Conservation (phyloP, 1,284 basidiomycete species). For the Leccinum cinnamomeum region DNA sequence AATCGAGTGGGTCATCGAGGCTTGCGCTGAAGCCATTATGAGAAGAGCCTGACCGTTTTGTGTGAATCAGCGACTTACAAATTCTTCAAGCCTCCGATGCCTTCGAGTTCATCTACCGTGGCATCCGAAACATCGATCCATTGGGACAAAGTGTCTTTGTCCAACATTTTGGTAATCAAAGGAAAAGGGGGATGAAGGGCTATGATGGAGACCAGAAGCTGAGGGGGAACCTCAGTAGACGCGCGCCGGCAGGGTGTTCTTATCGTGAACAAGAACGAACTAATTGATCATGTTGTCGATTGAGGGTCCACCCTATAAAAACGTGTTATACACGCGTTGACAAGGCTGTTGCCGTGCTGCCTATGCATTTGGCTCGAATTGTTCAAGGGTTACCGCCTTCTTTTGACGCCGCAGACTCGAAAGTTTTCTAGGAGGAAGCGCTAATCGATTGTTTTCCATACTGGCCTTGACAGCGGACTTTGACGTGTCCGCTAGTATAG, state of each 20-base stretch:
- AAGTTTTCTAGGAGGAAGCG: conserved; percentile 20
- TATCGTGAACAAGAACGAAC: conserved; percentile 26
- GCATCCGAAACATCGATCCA: conserved; percentile 26
- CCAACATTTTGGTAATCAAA: conserved; percentile 11
- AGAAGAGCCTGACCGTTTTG: conserved; percentile 16
- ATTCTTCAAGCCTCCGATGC: conserved; percentile 20
- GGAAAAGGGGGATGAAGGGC: not conserved
- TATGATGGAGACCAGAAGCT: not conserved
- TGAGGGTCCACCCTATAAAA: conserved; percentile 41
- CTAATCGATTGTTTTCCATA: conserved; percentile 6
- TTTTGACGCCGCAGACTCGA: conserved; percentile 25
- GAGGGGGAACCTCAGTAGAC: conserved; percentile 6
- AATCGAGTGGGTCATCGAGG: conserved; percentile 4
- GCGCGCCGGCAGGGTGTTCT: conserved; percentile 26
- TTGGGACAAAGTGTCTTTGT: conserved; percentile 18
- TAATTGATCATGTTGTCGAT: conserved; percentile 35
- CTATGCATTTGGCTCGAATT: conserved; percentile 19
- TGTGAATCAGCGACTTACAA: conserved; percentile 22
- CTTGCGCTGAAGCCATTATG: conserved; percentile 13
- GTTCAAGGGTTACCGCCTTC: conserved; percentile 23
- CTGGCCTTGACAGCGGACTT: conserved; percentile 19
- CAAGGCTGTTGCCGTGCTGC: conserved; percentile 36
- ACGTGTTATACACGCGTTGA: conserved; percentile 37
- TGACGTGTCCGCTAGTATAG: conserved; percentile 4
- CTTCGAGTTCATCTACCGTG: conserved; percentile 20